Percentiles rank a stretch among this genome's conserved stretches.
Evolutionary conservation across 768 basidiomycete species (phyloP).

Genomic region (Suillus lakei): DNA sequence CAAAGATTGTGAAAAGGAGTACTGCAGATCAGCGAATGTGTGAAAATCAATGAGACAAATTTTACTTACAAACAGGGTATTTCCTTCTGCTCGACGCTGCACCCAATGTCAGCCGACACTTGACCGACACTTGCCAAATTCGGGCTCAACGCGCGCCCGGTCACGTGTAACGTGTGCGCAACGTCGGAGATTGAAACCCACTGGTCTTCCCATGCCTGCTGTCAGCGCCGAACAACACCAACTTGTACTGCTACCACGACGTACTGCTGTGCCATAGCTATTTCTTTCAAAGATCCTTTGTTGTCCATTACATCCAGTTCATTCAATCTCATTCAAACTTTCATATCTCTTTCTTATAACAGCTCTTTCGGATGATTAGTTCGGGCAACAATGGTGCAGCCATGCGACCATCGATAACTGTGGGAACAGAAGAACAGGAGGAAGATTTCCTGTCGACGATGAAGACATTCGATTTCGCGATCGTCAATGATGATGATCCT

Average conservation of each 20-base stretch:
- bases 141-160: slow-evolving; percentile 8
- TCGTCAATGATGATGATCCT: slow-evolving; percentile 17
- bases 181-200: slow-evolving; percentile 18
- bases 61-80: slow-evolving; percentile 3
- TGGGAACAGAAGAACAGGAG: slow-evolving; percentile 10
- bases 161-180: slow-evolving; percentile 24
- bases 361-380: slow-evolving; percentile 21
- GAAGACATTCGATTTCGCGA: slow-evolving; percentile 2
- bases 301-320: neutral
- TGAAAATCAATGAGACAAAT: neutral
- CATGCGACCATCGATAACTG: slow-evolving; percentile 7
- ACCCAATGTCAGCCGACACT: neutral
- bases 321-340: neutral
- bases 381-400: slow-evolving; percentile 16
- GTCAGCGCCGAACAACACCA: slow-evolving; percentile 15
- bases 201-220: slow-evolving; percentile 27
- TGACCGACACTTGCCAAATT: slow-evolving; percentile 6
- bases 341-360: slow-evolving; percentile 5
- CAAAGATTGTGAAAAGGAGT: neutral
- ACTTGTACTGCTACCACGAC: slow-evolving; percentile 34
- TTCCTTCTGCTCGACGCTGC: neutral
- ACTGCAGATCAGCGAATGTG: no score
- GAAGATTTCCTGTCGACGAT: slow-evolving; percentile 2
- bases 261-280: slow-evolving; percentile 10
- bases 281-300: slow-evolving; percentile 3